These are phyloP conservation scores for Breviolum minutum DNA, from an alignment of 73 alveolate species.

Conservation along the genomic window DNA sequence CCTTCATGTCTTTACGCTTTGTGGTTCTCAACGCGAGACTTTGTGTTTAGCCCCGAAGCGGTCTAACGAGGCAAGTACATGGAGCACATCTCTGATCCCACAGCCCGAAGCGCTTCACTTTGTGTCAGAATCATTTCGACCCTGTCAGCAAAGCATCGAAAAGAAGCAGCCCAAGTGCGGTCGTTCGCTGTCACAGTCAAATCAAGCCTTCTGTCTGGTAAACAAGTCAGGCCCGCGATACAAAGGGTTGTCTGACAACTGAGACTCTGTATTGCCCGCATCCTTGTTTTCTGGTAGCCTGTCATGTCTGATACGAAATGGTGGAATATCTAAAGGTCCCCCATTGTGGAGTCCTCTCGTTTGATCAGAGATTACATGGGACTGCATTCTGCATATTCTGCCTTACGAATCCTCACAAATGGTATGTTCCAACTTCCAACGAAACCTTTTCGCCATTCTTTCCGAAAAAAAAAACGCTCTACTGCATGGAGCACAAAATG, in stretches of 20 bases:
- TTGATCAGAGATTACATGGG: too few species aligned
- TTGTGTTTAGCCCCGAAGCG: too few species aligned
- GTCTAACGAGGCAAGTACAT: too few species aligned
- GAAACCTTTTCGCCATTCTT: too few species aligned
- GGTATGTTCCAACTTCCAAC: too few species aligned
- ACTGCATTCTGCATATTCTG: too few species aligned
- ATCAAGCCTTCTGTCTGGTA: neutral
- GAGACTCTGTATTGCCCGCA: constrained; percentile 70
- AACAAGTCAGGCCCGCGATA: constrained; percentile 47
- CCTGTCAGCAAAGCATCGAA: neutral
- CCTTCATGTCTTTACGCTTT: neutral
- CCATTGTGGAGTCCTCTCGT: too few species aligned
- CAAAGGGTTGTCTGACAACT: constrained; percentile 83
- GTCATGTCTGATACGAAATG: neutral
- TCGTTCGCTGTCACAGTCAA: neutral
- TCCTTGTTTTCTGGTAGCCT: constrained; percentile 85
- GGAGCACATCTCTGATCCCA: neutral
- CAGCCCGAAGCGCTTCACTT: neutral
- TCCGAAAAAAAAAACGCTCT: too few species aligned
- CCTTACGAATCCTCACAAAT: too few species aligned
- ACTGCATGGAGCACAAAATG: neutral
- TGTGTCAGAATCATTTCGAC: constrained; percentile 16
- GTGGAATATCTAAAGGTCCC: too few species aligned
- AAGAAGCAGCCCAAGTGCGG: neutral
- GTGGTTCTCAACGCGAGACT: too few species aligned